Percentiles rank a stretch among this genome's conserved stretches.
Evolutionary conservation across 108 stramenopile species (phyloP).

Genomic region (Nitzschia inconspicua): DNA sequence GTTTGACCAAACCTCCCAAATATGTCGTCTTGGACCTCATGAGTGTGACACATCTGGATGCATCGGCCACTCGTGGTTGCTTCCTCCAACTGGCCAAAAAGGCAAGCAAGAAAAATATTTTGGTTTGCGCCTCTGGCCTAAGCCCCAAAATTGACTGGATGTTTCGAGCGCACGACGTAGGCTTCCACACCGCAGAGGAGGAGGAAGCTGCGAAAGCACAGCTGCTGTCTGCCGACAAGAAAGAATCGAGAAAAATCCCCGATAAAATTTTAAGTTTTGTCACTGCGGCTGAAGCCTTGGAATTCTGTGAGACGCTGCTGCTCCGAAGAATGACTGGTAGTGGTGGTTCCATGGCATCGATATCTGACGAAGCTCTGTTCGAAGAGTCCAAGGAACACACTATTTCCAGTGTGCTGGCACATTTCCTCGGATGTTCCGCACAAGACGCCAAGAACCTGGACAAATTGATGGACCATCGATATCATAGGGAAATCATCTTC

Average conservation of each 20-base stretch:
- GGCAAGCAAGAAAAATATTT: slow-evolving; percentile 57
- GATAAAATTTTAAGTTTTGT: slow-evolving; percentile 43
- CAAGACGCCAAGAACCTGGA: slow-evolving; percentile 44
- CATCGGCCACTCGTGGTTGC: slow-evolving; percentile 73
- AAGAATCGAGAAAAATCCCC: not conserved
- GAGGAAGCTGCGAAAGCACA: slow-evolving; percentile 38
- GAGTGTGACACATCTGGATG: slow-evolving; percentile 64
- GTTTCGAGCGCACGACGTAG: slow-evolving; percentile 72
- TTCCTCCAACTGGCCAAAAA: slow-evolving; percentile 76
- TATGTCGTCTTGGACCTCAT: slow-evolving; percentile 75
- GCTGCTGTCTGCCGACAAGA: slow-evolving; percentile 1
- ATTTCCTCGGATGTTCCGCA: slow-evolving; percentile 33
- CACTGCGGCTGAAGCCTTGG: slow-evolving; percentile 53
- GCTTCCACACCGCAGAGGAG: slow-evolving; percentile 45
- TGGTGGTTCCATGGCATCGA: not conserved
- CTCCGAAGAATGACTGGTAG: slow-evolving; percentile 32
- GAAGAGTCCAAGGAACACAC: slow-evolving; percentile 26
- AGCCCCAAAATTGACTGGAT: slow-evolving; percentile 80
- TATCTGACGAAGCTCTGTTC: not conserved
- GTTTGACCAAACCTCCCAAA: slow-evolving; percentile 33
- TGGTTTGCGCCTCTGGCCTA: slow-evolving; percentile 67
- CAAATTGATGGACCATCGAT: slow-evolving; percentile 45
- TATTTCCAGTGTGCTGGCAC: slow-evolving; percentile 10
- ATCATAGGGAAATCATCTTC: slow-evolving; percentile 53
- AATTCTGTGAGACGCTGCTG: slow-evolving; percentile 67